Base-by-base conservation (phyloP, 345 rosid species). In the Gossypium bickii region DNA sequence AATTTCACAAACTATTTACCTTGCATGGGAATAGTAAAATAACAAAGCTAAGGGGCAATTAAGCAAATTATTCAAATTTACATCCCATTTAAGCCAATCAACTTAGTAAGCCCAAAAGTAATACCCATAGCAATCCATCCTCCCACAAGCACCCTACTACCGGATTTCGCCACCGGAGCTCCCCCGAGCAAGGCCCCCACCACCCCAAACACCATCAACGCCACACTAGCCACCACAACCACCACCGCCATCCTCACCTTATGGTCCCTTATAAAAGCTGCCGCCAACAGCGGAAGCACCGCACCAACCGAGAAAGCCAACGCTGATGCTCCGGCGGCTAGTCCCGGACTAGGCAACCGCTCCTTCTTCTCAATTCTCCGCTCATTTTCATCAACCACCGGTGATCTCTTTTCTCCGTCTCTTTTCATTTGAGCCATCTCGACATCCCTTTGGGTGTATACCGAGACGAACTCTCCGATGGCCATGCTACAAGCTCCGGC, bases 51-150 rank as follows among this genome's bases (percentile, higher is more conserved):
- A 34, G 41, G 7, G 13, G 51, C 12, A 47, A 9, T 11, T 47
- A 47, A 52, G 57, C 57, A n/a, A 60, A 60, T 16, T 1, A 52
- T 18, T 61, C 43, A 61, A 27, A 61, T 61, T 84, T 77, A 85
- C 10, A 87, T 85, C 29, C 88, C 95, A 71, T 85, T 83, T 10
- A 90, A 80, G 2, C 91, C 94, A 47, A 93, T 87, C 75, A 90
- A 80, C 83, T 87, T 93, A 64, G 98, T 92, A 10, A 93, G 75
- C 4, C 94, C 97, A 79, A 81, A 93, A 24, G 98, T 92, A n/a
- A 93, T 71, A 22, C 92, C 96, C 97, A 93, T 93, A 47, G 98
- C 98, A 12, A 92, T 53, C 93, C 97, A 90, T 1, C 98, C 98
- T 38, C 98, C 98, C 12, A 90, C 34, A 77, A 93, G 80, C 74